These are phyloP conservation scores for Aspergillus nanangensis DNA, from an alignment of 495 filamentous ascomycete species.

Conservation along the genomic window DNA sequence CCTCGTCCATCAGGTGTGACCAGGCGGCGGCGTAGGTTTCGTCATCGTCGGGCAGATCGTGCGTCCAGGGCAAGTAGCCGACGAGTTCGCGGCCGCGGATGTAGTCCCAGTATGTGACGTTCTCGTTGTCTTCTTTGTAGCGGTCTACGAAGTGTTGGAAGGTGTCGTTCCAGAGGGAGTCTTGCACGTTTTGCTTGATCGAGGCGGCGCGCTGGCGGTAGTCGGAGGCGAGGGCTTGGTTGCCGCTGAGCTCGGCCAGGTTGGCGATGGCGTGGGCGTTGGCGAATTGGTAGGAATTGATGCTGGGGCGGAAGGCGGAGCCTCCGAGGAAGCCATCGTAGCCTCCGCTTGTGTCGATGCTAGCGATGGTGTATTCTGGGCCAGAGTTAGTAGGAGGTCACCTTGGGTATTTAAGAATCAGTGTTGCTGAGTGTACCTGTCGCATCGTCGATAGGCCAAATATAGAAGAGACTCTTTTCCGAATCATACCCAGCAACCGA, in stretches of 20 bases:
- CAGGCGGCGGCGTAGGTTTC: constrained; percentile 16
- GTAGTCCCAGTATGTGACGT: constrained; percentile 26
- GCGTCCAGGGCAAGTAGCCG: constrained; percentile 27
- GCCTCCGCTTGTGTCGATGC: constrained; percentile 22
- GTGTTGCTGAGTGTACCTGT: no score
- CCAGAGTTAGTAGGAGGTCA: no score
- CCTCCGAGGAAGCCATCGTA: constrained; percentile 23
- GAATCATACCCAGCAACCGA: constrained; percentile 17
- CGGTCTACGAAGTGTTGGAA: constrained; percentile 30
- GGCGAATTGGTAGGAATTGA: constrained; percentile 29
- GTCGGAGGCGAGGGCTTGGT: constrained; percentile 11
- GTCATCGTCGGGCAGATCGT: constrained; percentile 23
- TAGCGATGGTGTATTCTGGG: constrained; percentile 29
- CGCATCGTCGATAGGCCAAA: constrained; percentile 23
- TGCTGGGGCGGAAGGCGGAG: constrained; percentile 23
- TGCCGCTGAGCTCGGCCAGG: constrained; percentile 17
- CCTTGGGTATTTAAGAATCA: no score
- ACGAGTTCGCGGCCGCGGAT: constrained; percentile 27
- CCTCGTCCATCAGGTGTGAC: constrained; percentile 13
- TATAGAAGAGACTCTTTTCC: constrained; percentile 20
- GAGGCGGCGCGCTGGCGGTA: constrained; percentile 16
- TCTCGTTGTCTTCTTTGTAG: constrained; percentile 20
- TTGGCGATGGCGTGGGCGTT: constrained; percentile 25
- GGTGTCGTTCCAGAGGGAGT: constrained; percentile 24
- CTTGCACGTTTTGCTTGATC: constrained; percentile 17